A percentile compares a stretch with the other conserved stretches of the same genome.
Conservation (phyloP, 2,329 filamentous ascomycete species). For the Tolypocladium ophioglossoides region DNA sequence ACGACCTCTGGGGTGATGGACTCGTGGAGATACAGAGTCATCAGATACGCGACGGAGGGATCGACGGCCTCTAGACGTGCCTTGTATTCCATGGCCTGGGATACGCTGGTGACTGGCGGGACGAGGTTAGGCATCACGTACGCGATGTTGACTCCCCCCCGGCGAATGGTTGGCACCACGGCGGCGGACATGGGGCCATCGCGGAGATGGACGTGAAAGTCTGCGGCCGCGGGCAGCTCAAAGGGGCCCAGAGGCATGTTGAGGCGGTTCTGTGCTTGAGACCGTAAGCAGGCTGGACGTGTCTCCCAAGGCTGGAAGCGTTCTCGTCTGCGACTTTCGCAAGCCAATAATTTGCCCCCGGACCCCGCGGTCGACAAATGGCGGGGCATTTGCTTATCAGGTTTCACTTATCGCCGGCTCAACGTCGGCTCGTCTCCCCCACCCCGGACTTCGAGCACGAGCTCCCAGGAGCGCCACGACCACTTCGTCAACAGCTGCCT, state of each 20-base stretch:
- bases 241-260: slow-evolving; percentile 10
- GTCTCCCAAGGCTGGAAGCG: background rate
- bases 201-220: slow-evolving; percentile 63
- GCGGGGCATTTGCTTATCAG: background rate
- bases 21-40: slow-evolving; percentile 51
- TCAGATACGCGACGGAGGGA: slow-evolving; percentile 55
- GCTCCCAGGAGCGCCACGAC: background rate
- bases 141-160: slow-evolving; percentile 56
- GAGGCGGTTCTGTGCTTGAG: background rate
- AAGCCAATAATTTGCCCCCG: too few species aligned
- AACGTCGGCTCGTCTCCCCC: background rate
- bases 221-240: slow-evolving; percentile 53
- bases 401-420: background rate
- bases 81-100: slow-evolving; percentile 56
- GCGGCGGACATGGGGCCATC: slow-evolving; percentile 54
- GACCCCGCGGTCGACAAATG: background rate
- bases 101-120: slow-evolving; percentile 51
- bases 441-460: background rate
- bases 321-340: background rate
- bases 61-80: slow-evolving; percentile 48
- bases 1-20: slow-evolving; percentile 60
- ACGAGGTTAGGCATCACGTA: slow-evolving; percentile 55
- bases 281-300: background rate
- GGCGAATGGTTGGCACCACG: slow-evolving; percentile 38
- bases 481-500: background rate